Evolutionary conservation across 495 filamentous ascomycete species (phyloP).

Genomic region (Trichodelitschia bisporula): DNA sequence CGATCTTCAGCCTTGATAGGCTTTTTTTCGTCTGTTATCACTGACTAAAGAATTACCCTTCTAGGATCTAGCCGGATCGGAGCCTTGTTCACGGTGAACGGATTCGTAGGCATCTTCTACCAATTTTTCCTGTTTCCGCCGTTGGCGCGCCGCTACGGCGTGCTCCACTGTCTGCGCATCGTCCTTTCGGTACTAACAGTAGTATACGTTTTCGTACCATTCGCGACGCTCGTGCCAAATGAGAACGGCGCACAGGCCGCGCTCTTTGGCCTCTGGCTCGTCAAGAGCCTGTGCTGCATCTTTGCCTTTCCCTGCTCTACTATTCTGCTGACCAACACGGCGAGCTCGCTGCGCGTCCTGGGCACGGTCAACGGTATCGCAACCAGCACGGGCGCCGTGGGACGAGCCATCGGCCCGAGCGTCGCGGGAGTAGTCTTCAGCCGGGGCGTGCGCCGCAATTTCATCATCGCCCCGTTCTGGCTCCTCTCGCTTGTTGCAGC

Average conservation of each 20-base stretch:
- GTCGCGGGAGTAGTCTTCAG: conserved; percentile 19
- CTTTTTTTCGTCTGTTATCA: no score
- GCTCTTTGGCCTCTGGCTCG: conserved; percentile 30
- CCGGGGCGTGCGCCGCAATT: conserved; percentile 42
- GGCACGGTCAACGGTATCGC: conserved; percentile 81
- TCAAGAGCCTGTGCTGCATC: conserved; percentile 45
- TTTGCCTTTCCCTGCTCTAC: conserved; percentile 72
- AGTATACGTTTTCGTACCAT: conserved; percentile 49
- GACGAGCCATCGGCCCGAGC: conserved; percentile 54
- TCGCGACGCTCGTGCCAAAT: conserved; percentile 33
- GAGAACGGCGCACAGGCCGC: conserved; percentile 12
- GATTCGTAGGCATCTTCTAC: conserved; percentile 40
- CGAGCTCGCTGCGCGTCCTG: conserved; percentile 42
- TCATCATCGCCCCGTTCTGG: conserved; percentile 63
- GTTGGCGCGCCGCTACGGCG: conserved; percentile 40
- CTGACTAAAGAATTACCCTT: no score
- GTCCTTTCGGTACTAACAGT: conserved; percentile 39
- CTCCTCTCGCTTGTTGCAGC: conserved; percentile 30
- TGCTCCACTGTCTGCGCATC: conserved; percentile 38
- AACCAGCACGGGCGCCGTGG: conserved; percentile 52
- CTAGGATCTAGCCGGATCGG: conserved; percentile 44
- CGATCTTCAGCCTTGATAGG: no score
- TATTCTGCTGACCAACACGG: conserved; percentile 80
- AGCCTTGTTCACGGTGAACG: conserved; percentile 50
- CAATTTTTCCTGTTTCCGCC: conserved; percentile 64